Conservation (phyloP, 805 yeast genomes). For the Metschnikowia matae region DNA sequence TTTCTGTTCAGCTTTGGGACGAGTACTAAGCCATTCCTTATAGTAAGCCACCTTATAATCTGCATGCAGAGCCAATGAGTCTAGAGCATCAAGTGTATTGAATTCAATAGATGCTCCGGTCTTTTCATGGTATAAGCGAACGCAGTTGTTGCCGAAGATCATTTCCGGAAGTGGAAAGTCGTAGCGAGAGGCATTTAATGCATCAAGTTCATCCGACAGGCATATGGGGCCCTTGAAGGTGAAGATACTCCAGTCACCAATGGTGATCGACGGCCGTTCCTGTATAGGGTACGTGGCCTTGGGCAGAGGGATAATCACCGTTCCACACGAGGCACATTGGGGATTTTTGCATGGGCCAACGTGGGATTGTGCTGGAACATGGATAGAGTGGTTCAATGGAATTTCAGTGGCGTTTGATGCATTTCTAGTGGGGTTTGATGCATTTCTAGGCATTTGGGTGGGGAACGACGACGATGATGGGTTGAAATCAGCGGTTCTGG, state of each 20-base stretch:
- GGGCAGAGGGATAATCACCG: conserved; percentile 76
- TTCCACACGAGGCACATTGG: conserved; percentile 62
- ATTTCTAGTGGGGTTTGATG: neutral
- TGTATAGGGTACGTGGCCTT: conserved; percentile 57
- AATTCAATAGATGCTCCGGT: conserved; percentile 51
- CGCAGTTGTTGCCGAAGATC: conserved; percentile 86
- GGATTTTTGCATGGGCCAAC: conserved; percentile 37
- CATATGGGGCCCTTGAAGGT: conserved; percentile 75
- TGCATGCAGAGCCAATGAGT: conserved; percentile 32
- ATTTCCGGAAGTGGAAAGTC: conserved; percentile 92
- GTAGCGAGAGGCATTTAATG: conserved; percentile 51
- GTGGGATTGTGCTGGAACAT: conserved; percentile 44
- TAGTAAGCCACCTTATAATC: conserved; percentile 73
- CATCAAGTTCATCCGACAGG: conserved; percentile 68
- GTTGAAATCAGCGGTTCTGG: no score
- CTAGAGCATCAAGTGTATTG: conserved; percentile 70
- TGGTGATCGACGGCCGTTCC: conserved; percentile 65
- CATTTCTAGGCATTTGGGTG: neutral
- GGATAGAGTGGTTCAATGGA: conserved; percentile 9
- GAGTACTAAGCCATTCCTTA: conserved; percentile 63
- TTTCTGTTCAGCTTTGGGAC: conserved; percentile 19
- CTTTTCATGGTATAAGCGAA: conserved; percentile 45
- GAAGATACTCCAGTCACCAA: conserved; percentile 71
- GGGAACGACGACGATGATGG: no score
- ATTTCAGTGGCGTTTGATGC: neutral